A percentile compares a stretch with the other conserved stretches of the same genome.
Evolutionary conservation across 2,329 filamentous ascomycete species (phyloP).

Genomic region (Pseudophaeomoniella oleicola): DNA sequence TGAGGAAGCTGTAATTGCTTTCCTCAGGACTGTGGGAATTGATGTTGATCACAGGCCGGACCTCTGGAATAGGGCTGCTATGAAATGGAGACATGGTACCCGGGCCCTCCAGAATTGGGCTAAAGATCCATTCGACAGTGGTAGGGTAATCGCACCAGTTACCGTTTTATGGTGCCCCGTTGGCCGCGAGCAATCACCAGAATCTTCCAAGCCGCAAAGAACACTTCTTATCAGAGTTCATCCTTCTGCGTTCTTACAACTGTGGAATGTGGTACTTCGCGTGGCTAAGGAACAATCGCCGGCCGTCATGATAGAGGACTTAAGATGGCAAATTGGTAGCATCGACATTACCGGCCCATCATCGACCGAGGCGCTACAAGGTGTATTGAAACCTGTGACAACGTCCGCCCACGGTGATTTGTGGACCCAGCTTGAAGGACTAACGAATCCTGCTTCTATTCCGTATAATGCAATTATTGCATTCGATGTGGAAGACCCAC

Average conservation of each 20-base stretch:
- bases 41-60: slow-evolving; percentile 31
- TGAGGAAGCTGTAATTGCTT: slow-evolving; percentile 45
- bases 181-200: slow-evolving; percentile 10
- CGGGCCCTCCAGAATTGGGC: slow-evolving; percentile 44
- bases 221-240: slow-evolving; percentile 62
- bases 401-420: slow-evolving; percentile 13
- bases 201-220: slow-evolving; percentile 25
- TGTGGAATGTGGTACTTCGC: slow-evolving; percentile 47
- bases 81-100: slow-evolving; percentile 55
- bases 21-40: slow-evolving; percentile 49
- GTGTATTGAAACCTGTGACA: slow-evolving; percentile 45
- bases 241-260: slow-evolving; percentile 56
- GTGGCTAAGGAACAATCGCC: slow-evolving; percentile 47
- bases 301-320: slow-evolving; percentile 47
- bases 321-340: slow-evolving; percentile 58
- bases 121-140: slow-evolving; percentile 37
- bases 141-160: slow-evolving; percentile 53
- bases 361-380: slow-evolving; percentile 62
- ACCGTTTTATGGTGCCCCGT: slow-evolving; percentile 60
- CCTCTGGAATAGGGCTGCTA: slow-evolving; percentile 48
- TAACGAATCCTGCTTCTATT: slow-evolving; percentile 55
- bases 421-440: slow-evolving; percentile 27
- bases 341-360: slow-evolving; percentile 58
- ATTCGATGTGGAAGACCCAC: slow-evolving; percentile 65
- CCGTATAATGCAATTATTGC: slow-evolving; percentile 55